A percentile compares a stretch with the other conserved stretches of the same genome.
Conservation (phyloP, 352 stramenopile genomes). For the Pythium periplocum region DNA sequence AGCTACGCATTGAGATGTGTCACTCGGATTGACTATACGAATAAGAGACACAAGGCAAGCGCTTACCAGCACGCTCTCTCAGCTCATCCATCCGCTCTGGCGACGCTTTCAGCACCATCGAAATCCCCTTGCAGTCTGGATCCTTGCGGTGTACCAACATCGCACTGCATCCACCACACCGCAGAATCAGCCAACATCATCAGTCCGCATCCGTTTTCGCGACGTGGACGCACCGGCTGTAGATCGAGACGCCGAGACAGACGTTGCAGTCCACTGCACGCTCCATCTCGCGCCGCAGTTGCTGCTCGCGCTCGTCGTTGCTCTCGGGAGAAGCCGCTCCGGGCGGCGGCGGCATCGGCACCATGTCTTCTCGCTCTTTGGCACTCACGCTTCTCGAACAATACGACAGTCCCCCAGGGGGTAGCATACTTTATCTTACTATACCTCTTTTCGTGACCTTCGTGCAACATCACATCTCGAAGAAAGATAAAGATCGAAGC, state of each 20-base stretch:
- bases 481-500: too few species aligned
- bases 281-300: not conserved
- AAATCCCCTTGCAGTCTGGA: conserved; percentile 52
- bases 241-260: conserved; percentile 59
- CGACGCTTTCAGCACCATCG: conserved; percentile 31
- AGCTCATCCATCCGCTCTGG: conserved; percentile 43
- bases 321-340: not conserved
- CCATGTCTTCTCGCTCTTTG: conserved; percentile 4
- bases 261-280: conserved; percentile 24
- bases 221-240: conserved; percentile 44
- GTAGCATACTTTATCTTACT: too few species aligned
- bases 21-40: not conserved
- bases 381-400: too few species aligned
- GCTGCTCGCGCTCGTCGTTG: not conserved
- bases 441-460: conserved; percentile 1
- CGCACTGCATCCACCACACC: conserved; percentile 21
- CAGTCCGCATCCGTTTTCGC: not conserved
- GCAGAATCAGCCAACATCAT: not conserved
- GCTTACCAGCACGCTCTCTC: conserved; percentile 36
- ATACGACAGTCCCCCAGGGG: too few species aligned
- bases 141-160: conserved; percentile 46
- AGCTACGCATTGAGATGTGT: not conserved
- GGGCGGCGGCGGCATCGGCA: conserved; percentile 10
- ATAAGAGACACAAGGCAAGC: not conserved
- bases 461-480: conserved; percentile 1